These are phyloP conservation scores for Sporobolomyces pararoseus DNA, from an alignment of 768 basidiomycete species.

Conservation along the genomic window DNA sequence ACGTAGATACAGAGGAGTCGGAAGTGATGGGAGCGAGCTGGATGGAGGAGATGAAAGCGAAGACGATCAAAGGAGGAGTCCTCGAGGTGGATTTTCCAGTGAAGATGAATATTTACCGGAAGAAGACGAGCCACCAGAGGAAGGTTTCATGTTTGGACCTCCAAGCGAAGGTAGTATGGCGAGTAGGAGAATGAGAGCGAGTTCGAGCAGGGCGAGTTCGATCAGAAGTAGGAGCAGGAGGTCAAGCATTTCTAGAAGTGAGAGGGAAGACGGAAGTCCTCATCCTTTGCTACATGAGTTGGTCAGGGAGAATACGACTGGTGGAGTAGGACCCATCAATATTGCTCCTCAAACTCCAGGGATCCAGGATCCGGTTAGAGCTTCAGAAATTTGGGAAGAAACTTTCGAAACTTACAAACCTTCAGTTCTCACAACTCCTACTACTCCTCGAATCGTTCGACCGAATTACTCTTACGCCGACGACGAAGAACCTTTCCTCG, in stretches of 20 bases:
- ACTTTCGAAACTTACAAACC: constrained; percentile 36
- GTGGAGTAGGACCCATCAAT: constrained; percentile 18
- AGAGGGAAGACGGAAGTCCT: constrained; percentile 17
- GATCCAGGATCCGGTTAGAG: neutral
- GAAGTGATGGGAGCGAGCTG: constrained; percentile 13
- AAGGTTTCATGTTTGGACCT: constrained; percentile 12
- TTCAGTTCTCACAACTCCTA: constrained; percentile 12
- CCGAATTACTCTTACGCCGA: constrained; percentile 8
- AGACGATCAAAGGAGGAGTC: constrained; percentile 1
- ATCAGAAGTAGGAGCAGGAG: constrained; percentile 10
- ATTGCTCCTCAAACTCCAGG: neutral
- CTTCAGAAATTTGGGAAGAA: constrained; percentile 24
- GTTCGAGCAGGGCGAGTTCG: constrained; percentile 12
- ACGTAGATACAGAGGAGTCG: constrained; percentile 14
- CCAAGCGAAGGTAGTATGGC: neutral
- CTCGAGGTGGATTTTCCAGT: constrained; percentile 10
- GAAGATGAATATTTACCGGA: constrained; percentile 5
- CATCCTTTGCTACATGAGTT: constrained; percentile 31
- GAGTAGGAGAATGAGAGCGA: neutral
- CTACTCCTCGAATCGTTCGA: constrained; percentile 11
- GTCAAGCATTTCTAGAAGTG: constrained; percentile 22
- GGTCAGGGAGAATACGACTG: constrained; percentile 35
- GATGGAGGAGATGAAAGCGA: constrained; percentile 14
- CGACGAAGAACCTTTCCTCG: constrained; percentile 37
- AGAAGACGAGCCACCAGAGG: constrained; percentile 1